Percentiles rank a stretch among this genome's conserved stretches.
These are phyloP conservation scores for Alternaria incomplexa DNA, from an alignment of 2,329 filamentous ascomycete genomes.

Conservation along the genomic window DNA sequence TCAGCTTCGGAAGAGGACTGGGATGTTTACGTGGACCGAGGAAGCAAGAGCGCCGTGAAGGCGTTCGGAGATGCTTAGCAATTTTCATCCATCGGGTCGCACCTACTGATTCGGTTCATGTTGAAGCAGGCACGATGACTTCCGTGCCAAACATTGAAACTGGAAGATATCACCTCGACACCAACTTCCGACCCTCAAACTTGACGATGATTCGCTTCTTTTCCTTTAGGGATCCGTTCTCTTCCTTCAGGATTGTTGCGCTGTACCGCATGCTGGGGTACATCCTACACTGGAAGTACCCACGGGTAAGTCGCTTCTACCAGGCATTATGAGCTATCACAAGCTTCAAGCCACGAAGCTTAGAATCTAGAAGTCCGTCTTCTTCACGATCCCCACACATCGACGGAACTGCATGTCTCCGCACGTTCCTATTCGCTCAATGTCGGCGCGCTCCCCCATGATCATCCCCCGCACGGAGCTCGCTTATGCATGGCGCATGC, in stretches of 20 bases:
- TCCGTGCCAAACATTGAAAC: neutral
- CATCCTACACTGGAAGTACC: neutral
- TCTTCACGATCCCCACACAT: neutral
- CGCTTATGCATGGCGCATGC: constrained; percentile 15
- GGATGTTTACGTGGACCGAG: neutral
- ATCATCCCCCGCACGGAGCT: constrained; percentile 9
- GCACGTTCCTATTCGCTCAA: constrained; percentile 20
- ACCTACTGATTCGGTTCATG: neutral
- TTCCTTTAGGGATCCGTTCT: neutral
- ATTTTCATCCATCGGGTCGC: neutral
- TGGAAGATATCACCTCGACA: neutral
- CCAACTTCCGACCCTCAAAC: neutral
- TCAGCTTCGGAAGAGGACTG: neutral
- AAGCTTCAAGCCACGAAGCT: constrained; percentile 14
- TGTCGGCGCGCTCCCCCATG: constrained; percentile 24
- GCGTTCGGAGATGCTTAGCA: neutral
- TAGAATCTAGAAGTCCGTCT: neutral
- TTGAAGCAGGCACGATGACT: neutral
- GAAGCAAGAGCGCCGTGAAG: neutral
- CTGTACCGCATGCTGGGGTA: neutral
- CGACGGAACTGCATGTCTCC: neutral
- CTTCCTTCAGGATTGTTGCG: neutral
- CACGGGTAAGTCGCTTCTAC: neutral
- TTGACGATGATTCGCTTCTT: neutral
- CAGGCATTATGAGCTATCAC: neutral